Base-by-base conservation (phyloP, 148 eudicot genomes). In the Tetragonia tetragonoides region DNA sequence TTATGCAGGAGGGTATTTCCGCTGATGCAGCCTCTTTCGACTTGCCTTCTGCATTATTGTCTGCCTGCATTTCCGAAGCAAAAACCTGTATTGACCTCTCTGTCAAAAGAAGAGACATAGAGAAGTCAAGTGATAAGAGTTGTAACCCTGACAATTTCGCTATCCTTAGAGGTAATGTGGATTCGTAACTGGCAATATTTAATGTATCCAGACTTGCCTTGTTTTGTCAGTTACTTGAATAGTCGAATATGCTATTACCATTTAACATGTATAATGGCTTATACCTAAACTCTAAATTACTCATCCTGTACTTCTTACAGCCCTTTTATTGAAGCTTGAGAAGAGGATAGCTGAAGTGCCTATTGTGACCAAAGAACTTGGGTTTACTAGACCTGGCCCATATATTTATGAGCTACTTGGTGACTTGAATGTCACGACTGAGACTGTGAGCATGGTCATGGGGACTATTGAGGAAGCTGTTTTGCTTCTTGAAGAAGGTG, bases 1-100 rank as follows among this genome's bases (percentile, higher is more conserved):
- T 63, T 64, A 73, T 82, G 76, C 89, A 95, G 99, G 99, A 95
- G 84, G 76, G 97, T 83, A 77, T 95, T 78, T 95, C 97, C 76
- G 91, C 99, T 40, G 99, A 95, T 78, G 99, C 99, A 81, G 95
- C 97, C 66, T 95, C 99, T 37, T 95, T 95, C 85, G 99, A 95
- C 84, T 83, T 95, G 78, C 83, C 97, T 81, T 89, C 93, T 75
- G 57, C 90, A 40, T 80, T 88, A 69, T 83, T 95, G 85, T 83
- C 93, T 73, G 90, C 97, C 79, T 95, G 99, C 85, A 93, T 91
- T 76, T 82, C 97, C 66, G 99, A 95, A 87, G 97, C 97, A 70
- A 88, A 93, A 81, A 87, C 66, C 64, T 95, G 99, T 85, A 76
- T 89, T 54, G 97, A 93, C 81, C 89, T 95, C 76, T 89, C 93